A percentile compares a stretch with the other conserved stretches of the same genome.
phyloP scores from a whole-genome alignment of 1,284 basidiomycete species.

The Caloboletus firmus region DNA sequence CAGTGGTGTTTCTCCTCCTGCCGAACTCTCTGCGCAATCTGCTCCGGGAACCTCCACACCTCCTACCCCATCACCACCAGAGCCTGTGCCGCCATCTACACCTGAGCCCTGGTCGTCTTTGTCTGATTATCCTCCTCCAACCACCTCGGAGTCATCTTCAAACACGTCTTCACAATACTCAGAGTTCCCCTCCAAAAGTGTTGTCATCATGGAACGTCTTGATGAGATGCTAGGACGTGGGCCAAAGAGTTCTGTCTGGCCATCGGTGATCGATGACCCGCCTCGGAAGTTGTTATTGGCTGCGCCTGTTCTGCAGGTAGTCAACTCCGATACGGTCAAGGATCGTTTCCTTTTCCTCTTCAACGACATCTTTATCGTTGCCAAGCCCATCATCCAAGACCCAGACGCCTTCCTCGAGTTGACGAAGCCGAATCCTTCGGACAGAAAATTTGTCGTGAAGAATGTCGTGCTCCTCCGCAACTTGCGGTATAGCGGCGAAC shows the following conservation, averaged over 20 bases:
- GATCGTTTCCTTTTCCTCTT: conserved; percentile 96
- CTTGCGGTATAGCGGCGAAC: conserved; percentile 65
- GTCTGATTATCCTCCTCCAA: conserved; percentile 39
- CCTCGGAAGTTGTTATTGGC: conserved; percentile 84
- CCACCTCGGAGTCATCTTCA: conserved; percentile 49
- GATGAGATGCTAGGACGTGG: conserved; percentile 66
- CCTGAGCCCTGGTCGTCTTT: conserved; percentile 59
- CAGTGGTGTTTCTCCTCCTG: conserved; percentile 24
- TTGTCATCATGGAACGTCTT: conserved; percentile 59
- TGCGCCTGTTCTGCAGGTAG: conserved; percentile 90
- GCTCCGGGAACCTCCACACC: conserved; percentile 31
- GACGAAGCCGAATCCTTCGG: conserved; percentile 66
- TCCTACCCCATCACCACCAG: conserved; percentile 52
- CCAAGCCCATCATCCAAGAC: conserved; percentile 68
- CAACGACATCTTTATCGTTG: conserved; percentile 88
- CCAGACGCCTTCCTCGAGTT: conserved; percentile 59
- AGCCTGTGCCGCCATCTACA: conserved; percentile 61
- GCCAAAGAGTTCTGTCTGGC: conserved; percentile 60
- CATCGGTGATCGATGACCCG: conserved; percentile 76
- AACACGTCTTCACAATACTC: conserved; percentile 49
- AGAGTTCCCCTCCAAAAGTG: conserved; percentile 38
- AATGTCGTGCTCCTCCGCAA: conserved; percentile 79
- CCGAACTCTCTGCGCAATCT: conserved; percentile 19
- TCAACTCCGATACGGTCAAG: conserved; percentile 91
- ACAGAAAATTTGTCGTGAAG: conserved; percentile 86